Evolutionary conservation across 2,329 filamentous ascomycete genomes (phyloP).

Genomic region (Aspergillus sp.): DNA sequence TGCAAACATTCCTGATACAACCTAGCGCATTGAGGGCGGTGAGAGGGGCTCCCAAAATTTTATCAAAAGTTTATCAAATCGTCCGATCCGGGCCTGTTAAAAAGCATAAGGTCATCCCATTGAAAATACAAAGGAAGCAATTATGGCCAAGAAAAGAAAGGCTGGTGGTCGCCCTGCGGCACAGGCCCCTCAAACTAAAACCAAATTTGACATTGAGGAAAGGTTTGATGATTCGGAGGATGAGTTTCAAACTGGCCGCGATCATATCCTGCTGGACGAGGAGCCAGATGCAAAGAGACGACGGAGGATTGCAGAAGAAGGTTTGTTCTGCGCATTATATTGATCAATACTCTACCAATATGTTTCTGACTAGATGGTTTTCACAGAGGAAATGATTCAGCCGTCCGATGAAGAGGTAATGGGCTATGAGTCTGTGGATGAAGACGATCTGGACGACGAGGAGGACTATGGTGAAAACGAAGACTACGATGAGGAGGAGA

Average conservation of each 20-base stretch:
- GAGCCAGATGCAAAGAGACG: conserved; percentile 72
- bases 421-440: conserved; percentile 45
- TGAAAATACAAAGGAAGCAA: conserved; percentile 1
- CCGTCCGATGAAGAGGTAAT: conserved; percentile 61
- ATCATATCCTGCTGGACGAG: conserved; percentile 82
- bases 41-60: conserved; percentile 30
- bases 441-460: conserved; percentile 40
- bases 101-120: not conserved
- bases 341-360: not conserved
- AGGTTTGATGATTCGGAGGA: conserved; percentile 93
- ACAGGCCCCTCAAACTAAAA: conserved; percentile 24
- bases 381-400: conserved; percentile 52
- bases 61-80: conserved; percentile 19
- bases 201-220: conserved; percentile 47
- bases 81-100: not conserved
- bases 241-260: conserved; percentile 81
- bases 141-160: conserved; percentile 64
- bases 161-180: conserved; percentile 47
- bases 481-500: conserved; percentile 27
- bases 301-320: conserved; percentile 65
- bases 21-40: conserved; percentile 23
- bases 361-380: conserved; percentile 11
- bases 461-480: conserved; percentile 32
- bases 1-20: conserved; percentile 18
- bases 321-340: conserved; percentile 26